Base-by-base conservation (phyloP, 352 stramenopile genomes). In the Phytophthora pistaciae region DNA sequence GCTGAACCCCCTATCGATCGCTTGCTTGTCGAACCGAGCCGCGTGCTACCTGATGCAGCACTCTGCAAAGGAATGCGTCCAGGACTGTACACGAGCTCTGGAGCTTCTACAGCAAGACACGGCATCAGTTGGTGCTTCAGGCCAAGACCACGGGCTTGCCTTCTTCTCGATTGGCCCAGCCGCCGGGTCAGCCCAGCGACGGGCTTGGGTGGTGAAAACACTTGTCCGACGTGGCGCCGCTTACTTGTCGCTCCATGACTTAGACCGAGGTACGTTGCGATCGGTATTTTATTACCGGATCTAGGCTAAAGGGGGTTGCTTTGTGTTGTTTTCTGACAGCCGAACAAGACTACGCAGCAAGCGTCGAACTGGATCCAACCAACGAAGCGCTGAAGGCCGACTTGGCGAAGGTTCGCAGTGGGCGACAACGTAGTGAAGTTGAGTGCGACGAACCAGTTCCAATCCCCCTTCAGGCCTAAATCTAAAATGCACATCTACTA, bases 1-100 rank as follows among this genome's bases (percentile, higher is more conserved):
- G 8, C 58, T 95, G 16, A 74, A 94, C 36, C 79, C 82, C 18
- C 67, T 85, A 11, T 91, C 86, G 7, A 83, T 95, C 31, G 82
- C 87, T 20, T 93, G 84, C 50, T 64, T 96, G 6, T 93, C 88
- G 10, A 95, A 95, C 60, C 84, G 88, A 40, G 88, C 88, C 16
- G 84, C 84, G 13, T 94, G 87, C 42, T 89, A 82, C 18, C 56
- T 94, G 29, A 68, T 88, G 33, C 71, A 77, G n/a, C 64, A 87
- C n/a, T 71, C 82, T n/a, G 72, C 72, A 1, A 64, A 76, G 31
- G 38, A 79, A 55, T 96, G 87, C 33, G 64, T 93, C 14, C 49
- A 83, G 53, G 88, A 96, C 64, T 96, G 87, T 56, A 77, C 81
- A 3, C 50, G 29, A 18, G 87, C 88, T 0, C 68, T 96, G 6